Base-by-base conservation (phyloP, 345 rosid genomes). In the Murraya paniculata region DNA sequence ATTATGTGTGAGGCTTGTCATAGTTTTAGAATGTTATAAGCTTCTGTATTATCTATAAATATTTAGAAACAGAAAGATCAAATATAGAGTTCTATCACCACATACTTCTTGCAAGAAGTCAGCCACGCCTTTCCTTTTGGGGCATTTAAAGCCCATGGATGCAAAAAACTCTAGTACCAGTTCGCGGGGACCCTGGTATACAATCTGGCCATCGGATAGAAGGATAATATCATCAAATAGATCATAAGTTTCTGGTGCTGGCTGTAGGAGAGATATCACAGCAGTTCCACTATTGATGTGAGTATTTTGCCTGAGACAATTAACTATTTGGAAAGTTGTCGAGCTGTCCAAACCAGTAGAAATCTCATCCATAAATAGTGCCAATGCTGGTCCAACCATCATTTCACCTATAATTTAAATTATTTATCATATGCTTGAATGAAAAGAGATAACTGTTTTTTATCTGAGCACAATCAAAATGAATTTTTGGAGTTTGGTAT, bases 71-170 rank as follows among this genome's bases (percentile, higher is more conserved):
- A 13, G 11, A 27, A 61, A 53, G 22, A 60, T 27, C 31, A 9
- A 27, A 27, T 41, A 22, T 16, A 41, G 10, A 57, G 41, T 18
- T 35, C 27, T 22, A 65, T 56, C 67, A n/a, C 41, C 18, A 53
- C 94, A 72, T 77, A 91, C 98, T 83, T 93, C 97, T 70, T 93
- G 97, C 71, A 93, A 81, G 87, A 90, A 93, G 79, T 91, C 97
- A 53, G 96, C 96, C 13, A 81, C 84, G 4, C 90, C 96, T 87
- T 93, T 93, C 82, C 98, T 87, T 71, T 84, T 84, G 28, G 95
- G 95, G 82, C 97, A 93, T 68, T 76, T 86, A 82, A 93, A 91
- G 60, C 98, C 96, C 92, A 87, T 80, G 6, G 79, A 75, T 60
- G 88, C 89, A 18, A 91, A 93, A 67, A 93, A 93, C 0, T 77